These are phyloP conservation scores for Musa acuminata DNA, from an alignment of 176 grass and related monocot species.

Conservation along the genomic window DNA sequence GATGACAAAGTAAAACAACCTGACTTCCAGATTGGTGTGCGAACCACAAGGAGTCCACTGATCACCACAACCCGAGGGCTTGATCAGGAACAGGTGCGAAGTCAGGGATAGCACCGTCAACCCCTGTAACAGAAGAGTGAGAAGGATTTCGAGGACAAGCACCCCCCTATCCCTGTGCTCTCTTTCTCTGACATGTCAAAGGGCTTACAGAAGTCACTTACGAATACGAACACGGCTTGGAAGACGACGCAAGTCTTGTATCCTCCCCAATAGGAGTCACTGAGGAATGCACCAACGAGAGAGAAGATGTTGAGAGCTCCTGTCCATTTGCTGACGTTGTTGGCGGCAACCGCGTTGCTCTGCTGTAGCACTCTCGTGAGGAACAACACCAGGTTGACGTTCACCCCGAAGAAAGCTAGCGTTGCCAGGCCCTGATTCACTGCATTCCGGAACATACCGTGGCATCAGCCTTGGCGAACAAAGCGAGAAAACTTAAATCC, in stretches of 20 bases:
- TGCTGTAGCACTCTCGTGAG: constrained; percentile 50
- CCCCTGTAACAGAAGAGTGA: background rate
- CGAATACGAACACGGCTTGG: constrained; percentile 45
- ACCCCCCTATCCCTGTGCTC: too few relatives aligned
- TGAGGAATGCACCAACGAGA: constrained; percentile 52
- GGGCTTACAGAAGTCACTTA: constrained; percentile 17
- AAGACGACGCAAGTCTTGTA: constrained; percentile 66
- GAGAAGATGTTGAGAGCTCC: constrained; percentile 70
- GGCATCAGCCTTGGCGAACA: too few relatives aligned
- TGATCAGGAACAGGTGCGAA: constrained; percentile 6
- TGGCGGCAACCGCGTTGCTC: constrained; percentile 51
- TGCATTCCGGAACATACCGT: background rate
- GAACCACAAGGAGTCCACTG: background rate
- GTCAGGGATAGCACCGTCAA: constrained; percentile 9
- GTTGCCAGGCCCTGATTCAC: constrained; percentile 63
- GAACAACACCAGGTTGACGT: constrained; percentile 60
- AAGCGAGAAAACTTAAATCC: too few relatives aligned
- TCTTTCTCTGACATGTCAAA: background rate
- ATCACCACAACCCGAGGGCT: constrained; percentile 14
- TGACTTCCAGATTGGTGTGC: background rate
- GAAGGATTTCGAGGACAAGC: too few relatives aligned
- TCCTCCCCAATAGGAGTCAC: constrained; percentile 68
- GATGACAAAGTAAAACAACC: constrained; percentile 3
- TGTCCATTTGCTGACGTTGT: constrained; percentile 45
- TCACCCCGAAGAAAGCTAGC: constrained; percentile 44